Percentiles rank a stretch among this genome's conserved stretches.
Conservation (phyloP, 768 basidiomycete genomes). For the Cystofilobasidium macerans region DNA sequence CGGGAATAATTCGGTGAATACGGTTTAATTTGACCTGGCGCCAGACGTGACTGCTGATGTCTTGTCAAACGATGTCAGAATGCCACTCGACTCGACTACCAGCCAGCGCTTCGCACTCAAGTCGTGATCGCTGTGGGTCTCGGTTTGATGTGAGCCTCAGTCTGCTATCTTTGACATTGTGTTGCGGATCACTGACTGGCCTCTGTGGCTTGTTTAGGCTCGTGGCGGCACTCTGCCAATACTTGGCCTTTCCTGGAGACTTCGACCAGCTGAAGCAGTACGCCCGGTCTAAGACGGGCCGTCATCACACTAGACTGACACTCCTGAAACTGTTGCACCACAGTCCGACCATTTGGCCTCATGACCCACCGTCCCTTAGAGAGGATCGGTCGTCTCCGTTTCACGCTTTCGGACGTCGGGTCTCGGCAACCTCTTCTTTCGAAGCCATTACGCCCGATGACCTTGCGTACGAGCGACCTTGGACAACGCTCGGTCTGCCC, state of each 20-base stretch:
- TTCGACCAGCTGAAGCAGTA: conserved; percentile 9
- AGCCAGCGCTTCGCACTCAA: conserved; percentile 6
- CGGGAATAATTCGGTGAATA: not conserved
- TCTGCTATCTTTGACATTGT: not conserved
- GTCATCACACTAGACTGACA: too few relatives aligned
- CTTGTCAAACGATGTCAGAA: not conserved
- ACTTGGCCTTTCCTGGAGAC: conserved; percentile 12
- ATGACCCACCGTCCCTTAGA: not conserved
- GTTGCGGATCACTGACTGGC: not conserved
- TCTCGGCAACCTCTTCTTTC: not conserved
- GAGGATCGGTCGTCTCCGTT: not conserved
- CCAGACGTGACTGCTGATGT: too few relatives aligned
- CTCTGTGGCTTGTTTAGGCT: conserved; percentile 2
- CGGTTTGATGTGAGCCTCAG: conserved; percentile 10
- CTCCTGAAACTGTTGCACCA: not conserved
- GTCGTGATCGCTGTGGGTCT: conserved; percentile 6
- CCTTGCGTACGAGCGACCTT: not conserved
- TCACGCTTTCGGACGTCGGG: not conserved
- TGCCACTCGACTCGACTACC: not conserved
- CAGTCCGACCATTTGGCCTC: conserved; percentile 9
- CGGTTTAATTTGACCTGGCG: not conserved
- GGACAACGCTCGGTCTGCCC: not conserved
- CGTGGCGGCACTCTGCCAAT: not conserved
- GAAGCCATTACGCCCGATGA: not conserved
- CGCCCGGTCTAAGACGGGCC: too few relatives aligned